Evolutionary conservation across 164 flowering plant genomes (phyloP), one percentile per base, ranked within the genome.

Genomic region (Vitis rupestris): DNA sequence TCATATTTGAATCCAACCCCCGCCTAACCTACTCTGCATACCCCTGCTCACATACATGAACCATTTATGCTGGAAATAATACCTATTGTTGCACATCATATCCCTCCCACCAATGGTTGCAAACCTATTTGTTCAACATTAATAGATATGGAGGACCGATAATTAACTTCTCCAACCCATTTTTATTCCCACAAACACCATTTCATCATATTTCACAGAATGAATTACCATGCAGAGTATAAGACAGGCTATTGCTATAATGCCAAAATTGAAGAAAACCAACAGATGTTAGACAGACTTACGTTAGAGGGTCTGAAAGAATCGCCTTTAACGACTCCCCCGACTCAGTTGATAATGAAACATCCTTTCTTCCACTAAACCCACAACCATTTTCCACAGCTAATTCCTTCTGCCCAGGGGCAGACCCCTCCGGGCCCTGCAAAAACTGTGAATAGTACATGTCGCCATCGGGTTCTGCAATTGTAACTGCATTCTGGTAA

Each of bases 241-340:
- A 62, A 1, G 10, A n/a, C 31, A 23, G 11, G 51, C 27, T n/a
- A 57, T 12, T 3, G 44, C 58, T n/a, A 37, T 8, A 16, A 15
- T 10, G 13, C 15, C 58, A 63, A 12, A 6, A 44, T 37, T 37
- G 44, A 50, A 14, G 13, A 44, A 31, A 51, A 71, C 11, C 30
- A 37, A 50, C 5, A 50, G 30, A 31, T 59, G 2, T 15, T 10
- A 37, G 44, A 10, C 23, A 61, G 47, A 81, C 95, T 83, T 79
- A 90, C 96, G 94, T 94, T 0, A 94, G 31, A 37, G 98, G 97
- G 64, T 94, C 97, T 0, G 97, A 91, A 3, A 93, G 86, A 80
- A 90, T 91, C 1, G 79, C 66, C 76, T 89, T 86, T 60, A 91
- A 68, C 23, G 97, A 85, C 58, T 90, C 94, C 54, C 88, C 88